Evolutionary conservation across 768 basidiomycete genomes (phyloP).

Genomic region (Leccinum boreale): DNA sequence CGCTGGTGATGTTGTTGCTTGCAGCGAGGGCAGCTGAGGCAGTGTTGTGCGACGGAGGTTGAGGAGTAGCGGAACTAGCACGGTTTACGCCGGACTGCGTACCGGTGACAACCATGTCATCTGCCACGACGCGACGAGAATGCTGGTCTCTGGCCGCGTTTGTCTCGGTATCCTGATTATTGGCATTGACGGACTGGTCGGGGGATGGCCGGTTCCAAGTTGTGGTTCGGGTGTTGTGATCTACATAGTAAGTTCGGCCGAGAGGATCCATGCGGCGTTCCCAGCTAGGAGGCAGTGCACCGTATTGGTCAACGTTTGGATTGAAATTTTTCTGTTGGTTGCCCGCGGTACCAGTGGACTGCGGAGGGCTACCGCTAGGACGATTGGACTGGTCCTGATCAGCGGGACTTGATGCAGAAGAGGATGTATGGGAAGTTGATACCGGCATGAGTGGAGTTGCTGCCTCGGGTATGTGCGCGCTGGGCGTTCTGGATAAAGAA

Average conservation of each 20-base stretch:
- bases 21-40: conserved; percentile 49
- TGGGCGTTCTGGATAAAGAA: conserved; percentile 58
- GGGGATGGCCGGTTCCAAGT: conserved; percentile 94
- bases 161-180: conserved; percentile 70
- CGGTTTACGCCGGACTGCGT: conserved; percentile 39
- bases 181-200: conserved; percentile 69
- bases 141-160: conserved; percentile 87
- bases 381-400: conserved; percentile 34
- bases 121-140: conserved; percentile 76
- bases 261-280: conserved; percentile 96
- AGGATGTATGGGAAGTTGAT: conserved; percentile 34
- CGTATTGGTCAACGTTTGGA: conserved; percentile 91
- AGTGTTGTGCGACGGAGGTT: conserved; percentile 32
- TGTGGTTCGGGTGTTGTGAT: conserved; percentile 95
- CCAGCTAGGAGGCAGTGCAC: conserved; percentile 89
- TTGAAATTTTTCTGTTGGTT: conserved; percentile 82
- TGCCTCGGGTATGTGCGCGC: conserved; percentile 62
- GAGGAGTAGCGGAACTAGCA: conserved; percentile 33
- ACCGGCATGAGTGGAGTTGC: conserved; percentile 40
- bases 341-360: conserved; percentile 19
- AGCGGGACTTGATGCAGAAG: conserved; percentile 24
- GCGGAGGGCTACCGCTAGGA: conserved; percentile 30
- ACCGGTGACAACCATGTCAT: conserved; percentile 78
- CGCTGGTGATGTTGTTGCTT: conserved; percentile 50
- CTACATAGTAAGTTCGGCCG: conserved; percentile 95